Base-by-base conservation (phyloP, 202 grass and related monocot species). In the Carex arenaria region DNA sequence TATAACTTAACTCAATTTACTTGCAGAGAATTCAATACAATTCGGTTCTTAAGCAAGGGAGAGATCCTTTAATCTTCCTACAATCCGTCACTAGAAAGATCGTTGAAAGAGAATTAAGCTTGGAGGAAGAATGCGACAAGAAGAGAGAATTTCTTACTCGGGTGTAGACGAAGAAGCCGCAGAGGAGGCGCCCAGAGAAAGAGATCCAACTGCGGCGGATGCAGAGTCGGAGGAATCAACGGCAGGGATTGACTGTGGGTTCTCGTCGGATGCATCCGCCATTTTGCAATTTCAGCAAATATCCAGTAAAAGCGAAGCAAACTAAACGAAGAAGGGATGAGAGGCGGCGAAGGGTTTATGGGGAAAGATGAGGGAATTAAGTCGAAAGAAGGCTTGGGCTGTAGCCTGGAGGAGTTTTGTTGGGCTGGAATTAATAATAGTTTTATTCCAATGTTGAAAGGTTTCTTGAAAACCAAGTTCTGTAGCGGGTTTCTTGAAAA, bases 141-240 rank as follows among this genome's bases (percentile, higher is more conserved):
- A 20, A 75, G 49, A 52, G 47, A 31, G 47, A 43, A 20, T 11
- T 19, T 1, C 52, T 59, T 77, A 77, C 73, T n/a, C 73, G 3
- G 73, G 3, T 59, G 73, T 57, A 9, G 73, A 77, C 15, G 73
- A 34, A 73, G 69, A 73, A 45, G 67, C 7, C 7, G 36, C 36
- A 31, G 49, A 17, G 4, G 51, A 28, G 36, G 78, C 19, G 19
- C 13, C 60, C 5, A 81, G 59, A 12, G 78, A 81, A 2, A 81
- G 60, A 81, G 60, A 65, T 81, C 59, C 78, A 36, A 81, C 77
- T 18, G 77, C 56, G 34, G 34, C 2, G 4, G 77, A 80, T 61
- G 34, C 54, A 7, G 38, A 40, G 12, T 59, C 52, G 26, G 56
- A 23, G 18, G 55, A 42, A 80, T 80, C 56, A 26, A 80, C 59